phyloP scores from a whole-genome alignment of 345 rosid species.

The Populus euphratica region DNA sequence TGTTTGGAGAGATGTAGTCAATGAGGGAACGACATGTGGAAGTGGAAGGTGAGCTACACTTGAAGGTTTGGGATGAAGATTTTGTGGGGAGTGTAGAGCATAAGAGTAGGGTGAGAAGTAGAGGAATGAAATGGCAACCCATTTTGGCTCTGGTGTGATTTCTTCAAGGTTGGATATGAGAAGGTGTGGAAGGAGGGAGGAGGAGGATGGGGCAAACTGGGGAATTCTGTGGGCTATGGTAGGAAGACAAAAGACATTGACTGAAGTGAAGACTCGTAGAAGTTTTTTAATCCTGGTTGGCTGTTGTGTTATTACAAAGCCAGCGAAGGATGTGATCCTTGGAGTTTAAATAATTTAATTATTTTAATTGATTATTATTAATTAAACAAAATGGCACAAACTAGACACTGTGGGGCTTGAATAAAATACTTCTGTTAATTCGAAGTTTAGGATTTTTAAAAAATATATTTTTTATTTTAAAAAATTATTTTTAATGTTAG shows the following conservation, averaged over 20 bases:
- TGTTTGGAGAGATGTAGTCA: slow-evolving; percentile 21
- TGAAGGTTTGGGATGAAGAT: slow-evolving; percentile 12
- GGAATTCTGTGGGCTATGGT: background rate
- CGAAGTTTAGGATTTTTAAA: too few species aligned
- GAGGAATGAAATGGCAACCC: background rate
- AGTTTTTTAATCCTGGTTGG: too few species aligned
- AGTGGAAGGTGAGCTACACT: slow-evolving; percentile 6
- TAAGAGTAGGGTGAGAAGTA: slow-evolving; percentile 8
- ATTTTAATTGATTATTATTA: too few species aligned
- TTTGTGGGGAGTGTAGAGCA: background rate
- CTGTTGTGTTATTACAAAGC: background rate
- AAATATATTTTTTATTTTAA: too few species aligned
- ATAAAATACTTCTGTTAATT: too few species aligned
- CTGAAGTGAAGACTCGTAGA: background rate
- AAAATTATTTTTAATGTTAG: too few species aligned
- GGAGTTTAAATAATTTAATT: background rate
- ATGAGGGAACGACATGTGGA: slow-evolving; percentile 18
- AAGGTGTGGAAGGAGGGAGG: background rate
- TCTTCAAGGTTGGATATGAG: background rate
- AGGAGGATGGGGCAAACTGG: background rate
- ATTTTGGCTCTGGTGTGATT: background rate
- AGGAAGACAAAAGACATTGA: background rate
- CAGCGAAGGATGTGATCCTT: background rate
- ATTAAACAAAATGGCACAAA: too few species aligned
- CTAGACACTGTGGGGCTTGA: too few species aligned